Percentiles rank a stretch among this genome's conserved stretches.
phyloP scores from a whole-genome alignment of 1,284 basidiomycete species.

The Leccinum ponderosum region DNA sequence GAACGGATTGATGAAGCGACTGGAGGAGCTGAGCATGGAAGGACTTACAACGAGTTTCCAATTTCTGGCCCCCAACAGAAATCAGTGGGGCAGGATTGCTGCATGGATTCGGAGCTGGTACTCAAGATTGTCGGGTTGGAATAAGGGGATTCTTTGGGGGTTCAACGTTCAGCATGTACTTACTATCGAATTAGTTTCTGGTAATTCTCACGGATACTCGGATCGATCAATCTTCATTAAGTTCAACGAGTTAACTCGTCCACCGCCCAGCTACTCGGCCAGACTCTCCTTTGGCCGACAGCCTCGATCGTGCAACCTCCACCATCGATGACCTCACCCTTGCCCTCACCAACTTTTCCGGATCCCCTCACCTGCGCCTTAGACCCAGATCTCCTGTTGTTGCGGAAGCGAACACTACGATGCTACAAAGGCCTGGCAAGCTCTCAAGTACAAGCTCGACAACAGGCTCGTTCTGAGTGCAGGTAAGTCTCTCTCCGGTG shows the following conservation, averaged over 20 bases:
- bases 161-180: no score
- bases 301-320: constrained; percentile 57
- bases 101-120: constrained; percentile 71
- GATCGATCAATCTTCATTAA: no score
- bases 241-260: not conserved
- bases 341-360: constrained; percentile 69
- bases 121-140: constrained; percentile 51
- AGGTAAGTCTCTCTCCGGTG: no score
- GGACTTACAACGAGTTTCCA: constrained; percentile 68
- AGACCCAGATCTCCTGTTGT: constrained; percentile 35
- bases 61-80: constrained; percentile 61
- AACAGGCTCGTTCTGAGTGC: no score
- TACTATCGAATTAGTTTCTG: constrained; percentile 2
- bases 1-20: constrained; percentile 32
- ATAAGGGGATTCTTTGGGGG: constrained; percentile 18
- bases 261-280: constrained; percentile 40
- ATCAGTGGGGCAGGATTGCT: constrained; percentile 63
- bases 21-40: constrained; percentile 71
- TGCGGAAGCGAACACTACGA: no score
- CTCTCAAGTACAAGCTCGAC: no score
- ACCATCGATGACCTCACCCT: constrained; percentile 78
- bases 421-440: no score
- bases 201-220: constrained; percentile 23
- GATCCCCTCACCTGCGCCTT: constrained; percentile 66
- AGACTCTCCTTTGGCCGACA: constrained; percentile 56